These are phyloP conservation scores for Baorangia bicolor DNA, from an alignment of 768 basidiomycete genomes.

Conservation along the genomic window DNA sequence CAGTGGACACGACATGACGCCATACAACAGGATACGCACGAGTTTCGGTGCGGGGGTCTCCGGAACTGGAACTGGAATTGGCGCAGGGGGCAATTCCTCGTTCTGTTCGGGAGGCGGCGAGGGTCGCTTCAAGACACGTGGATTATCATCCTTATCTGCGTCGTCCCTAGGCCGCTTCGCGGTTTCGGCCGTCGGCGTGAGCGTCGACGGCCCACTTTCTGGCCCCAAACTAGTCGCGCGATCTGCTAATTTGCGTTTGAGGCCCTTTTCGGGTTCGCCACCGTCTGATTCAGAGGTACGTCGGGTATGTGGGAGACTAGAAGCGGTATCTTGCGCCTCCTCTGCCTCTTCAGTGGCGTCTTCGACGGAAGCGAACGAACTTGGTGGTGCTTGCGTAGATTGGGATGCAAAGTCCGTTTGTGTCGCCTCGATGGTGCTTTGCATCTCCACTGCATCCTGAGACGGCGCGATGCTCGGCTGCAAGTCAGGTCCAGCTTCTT, in stretches of 20 bases:
- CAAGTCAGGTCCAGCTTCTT: slow-evolving; percentile 5
- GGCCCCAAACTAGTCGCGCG: slow-evolving; percentile 65
- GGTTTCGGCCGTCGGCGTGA: slow-evolving; percentile 34
- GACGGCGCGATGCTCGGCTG: slow-evolving; percentile 7
- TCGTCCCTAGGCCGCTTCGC: slow-evolving; percentile 65
- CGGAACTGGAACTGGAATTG: slow-evolving; percentile 1
- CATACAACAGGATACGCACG: slow-evolving; percentile 37
- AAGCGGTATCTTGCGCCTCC: slow-evolving; percentile 28
- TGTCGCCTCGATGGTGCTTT: slow-evolving; percentile 7
- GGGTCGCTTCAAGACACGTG: slow-evolving; percentile 55
- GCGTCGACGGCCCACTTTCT: slow-evolving; percentile 26
- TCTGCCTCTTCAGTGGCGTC: slow-evolving; percentile 30
- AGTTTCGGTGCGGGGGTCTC: slow-evolving; percentile 42
- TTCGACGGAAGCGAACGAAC: slow-evolving; percentile 21
- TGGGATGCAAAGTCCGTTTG: slow-evolving; percentile 15
- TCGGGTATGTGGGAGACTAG: slow-evolving; percentile 26
- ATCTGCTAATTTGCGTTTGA: slow-evolving; percentile 70
- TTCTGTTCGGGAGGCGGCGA: slow-evolving; percentile 66
- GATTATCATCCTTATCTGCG: slow-evolving; percentile 59
- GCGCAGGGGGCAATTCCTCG: slow-evolving; percentile 16
- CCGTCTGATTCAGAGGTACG: slow-evolving; percentile 45
- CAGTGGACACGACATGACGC: slow-evolving; percentile 11
- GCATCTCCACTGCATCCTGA: slow-evolving; percentile 10
- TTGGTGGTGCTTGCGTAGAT: slow-evolving; percentile 7
- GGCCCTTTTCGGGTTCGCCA: slow-evolving; percentile 53